Base-by-base conservation (phyloP, 768 basidiomycete species). In the Boletus rufocinnamomeus region DNA sequence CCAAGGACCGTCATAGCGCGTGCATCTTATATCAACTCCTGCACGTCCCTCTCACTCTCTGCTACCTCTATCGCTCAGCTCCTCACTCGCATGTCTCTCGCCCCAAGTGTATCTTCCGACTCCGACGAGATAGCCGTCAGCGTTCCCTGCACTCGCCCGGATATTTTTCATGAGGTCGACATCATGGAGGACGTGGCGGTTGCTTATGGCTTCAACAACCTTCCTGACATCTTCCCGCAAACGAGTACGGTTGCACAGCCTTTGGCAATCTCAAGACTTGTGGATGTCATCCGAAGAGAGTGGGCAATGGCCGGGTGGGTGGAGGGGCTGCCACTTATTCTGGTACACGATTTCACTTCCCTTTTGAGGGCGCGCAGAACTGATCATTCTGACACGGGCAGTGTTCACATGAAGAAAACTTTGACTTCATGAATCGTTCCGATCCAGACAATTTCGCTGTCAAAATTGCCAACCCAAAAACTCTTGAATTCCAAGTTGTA, bases 381-480 rank as follows among this genome's bases (percentile, higher is more conserved):
- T 67, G 43, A 71, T 23, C 10, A 43, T 9, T 0, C 7, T 41
- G 35, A 50, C 28, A 28, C 58, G 27, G 45, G 44, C 67, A 98
- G 95, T 99, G 96, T 76, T 98, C 96, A 13, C 94, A 95, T 68
- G 96, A 98, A 74, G 97, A 99, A 77, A 98, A 98, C 77, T 99
- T 98, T 69, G 89, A 85, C 50, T 95, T 87, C 80, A 80, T 99
- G 61, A 97, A 97, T 77, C 89, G 87, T 58, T 69, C 77, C 32
- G 96, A 98, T 73, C 89, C 92, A 63, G 86, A 87, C 41, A 83
- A 83, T 37, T 82, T 84, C 23, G 96, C 90, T 1, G 86, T 98
- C 61, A 90, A 89, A 66, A 93, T 98, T 60, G 94, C 91, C 57
- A 99, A 99, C 75, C 97, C 97, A 1, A 98, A 97, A 77, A 93